Conservation (phyloP, 352 stramenopile genomes). For the Phytopythium aichiense region DNA sequence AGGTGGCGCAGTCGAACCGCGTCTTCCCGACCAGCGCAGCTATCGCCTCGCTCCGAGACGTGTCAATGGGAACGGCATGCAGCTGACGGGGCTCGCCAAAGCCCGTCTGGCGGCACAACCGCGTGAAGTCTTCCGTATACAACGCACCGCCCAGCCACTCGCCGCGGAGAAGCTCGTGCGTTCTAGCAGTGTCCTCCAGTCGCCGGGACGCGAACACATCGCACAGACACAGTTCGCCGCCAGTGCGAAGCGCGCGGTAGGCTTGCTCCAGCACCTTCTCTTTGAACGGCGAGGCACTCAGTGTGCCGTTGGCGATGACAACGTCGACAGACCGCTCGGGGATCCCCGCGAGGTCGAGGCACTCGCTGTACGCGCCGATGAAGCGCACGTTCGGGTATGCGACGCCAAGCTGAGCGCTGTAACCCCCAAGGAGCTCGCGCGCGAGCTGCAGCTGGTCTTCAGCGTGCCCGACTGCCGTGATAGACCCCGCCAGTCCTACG, state of each 20-base stretch:
- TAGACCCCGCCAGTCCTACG: conserved; percentile 66
- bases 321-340: conserved; percentile 79
- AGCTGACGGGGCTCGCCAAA: conserved; percentile 89
- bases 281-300: conserved; percentile 92
- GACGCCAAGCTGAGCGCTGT: conserved; percentile 79
- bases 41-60: conserved; percentile 56
- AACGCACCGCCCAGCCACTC: conserved; percentile 89
- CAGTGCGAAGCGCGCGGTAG: conserved; percentile 73
- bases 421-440: conserved; percentile 54
- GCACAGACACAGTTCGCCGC: conserved; percentile 91
- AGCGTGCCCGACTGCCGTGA: conserved; percentile 91
- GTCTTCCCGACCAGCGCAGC: conserved; percentile 67
- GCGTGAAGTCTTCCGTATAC: conserved; percentile 92
- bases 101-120: conserved; percentile 67
- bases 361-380: conserved; percentile 85
- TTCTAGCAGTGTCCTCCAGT: conserved; percentile 56
- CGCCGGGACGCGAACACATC: conserved; percentile 87
- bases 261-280: conserved; percentile 83
- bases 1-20: conserved; percentile 88
- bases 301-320: conserved; percentile 91
- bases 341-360: conserved; percentile 76
- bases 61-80: conserved; percentile 57
- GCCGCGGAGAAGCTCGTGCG: conserved; percentile 85
- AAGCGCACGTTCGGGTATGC: conserved; percentile 80
- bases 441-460: conserved; percentile 83